Evolutionary conservation across 352 stramenopile genomes (phyloP).

Genomic region (Globisporangium uncinulatum): DNA sequence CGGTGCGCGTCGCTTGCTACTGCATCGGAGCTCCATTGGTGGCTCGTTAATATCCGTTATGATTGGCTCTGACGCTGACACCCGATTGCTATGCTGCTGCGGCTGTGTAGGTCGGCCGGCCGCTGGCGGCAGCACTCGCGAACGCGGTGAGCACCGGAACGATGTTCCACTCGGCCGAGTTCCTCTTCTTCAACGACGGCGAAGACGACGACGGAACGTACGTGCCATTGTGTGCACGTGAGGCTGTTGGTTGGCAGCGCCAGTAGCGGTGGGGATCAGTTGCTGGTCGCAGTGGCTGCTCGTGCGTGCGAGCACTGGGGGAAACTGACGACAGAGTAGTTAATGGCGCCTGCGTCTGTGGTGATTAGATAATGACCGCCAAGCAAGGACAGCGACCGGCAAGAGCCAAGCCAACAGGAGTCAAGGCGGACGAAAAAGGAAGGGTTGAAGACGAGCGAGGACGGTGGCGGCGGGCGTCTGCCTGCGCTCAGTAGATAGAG

Average conservation of each 20-base stretch:
- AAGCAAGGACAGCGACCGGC: background rate
- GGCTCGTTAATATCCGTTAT: background rate
- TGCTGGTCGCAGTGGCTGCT: background rate
- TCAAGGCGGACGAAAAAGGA: too few relatives aligned
- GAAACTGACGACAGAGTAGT: slow-evolving; percentile 76
- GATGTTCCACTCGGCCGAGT: slow-evolving; percentile 56
- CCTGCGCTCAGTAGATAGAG: background rate
- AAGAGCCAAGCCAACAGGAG: background rate
- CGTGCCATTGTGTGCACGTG: slow-evolving; percentile 14
- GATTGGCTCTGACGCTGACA: background rate
- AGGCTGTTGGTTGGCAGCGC: too few relatives aligned
- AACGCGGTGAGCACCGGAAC: slow-evolving; percentile 47
- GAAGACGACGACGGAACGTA: slow-evolving; percentile 83
- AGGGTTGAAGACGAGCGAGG: too few relatives aligned
- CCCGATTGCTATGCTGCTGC: background rate
- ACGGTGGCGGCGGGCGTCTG: background rate
- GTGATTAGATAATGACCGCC: slow-evolving; percentile 52
- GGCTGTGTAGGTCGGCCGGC: slow-evolving; percentile 35
- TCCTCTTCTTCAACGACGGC: slow-evolving; percentile 68
- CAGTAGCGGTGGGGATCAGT: background rate
- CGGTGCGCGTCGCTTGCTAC: slow-evolving; percentile 26
- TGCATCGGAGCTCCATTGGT: too few relatives aligned
- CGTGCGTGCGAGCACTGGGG: slow-evolving; percentile 6
- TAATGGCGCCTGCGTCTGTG: slow-evolving; percentile 44
- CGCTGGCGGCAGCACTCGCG: slow-evolving; percentile 36